Evolutionary conservation across 148 eudicot genomes (phyloP).

Genomic region (Nepenthes mirabilis): DNA sequence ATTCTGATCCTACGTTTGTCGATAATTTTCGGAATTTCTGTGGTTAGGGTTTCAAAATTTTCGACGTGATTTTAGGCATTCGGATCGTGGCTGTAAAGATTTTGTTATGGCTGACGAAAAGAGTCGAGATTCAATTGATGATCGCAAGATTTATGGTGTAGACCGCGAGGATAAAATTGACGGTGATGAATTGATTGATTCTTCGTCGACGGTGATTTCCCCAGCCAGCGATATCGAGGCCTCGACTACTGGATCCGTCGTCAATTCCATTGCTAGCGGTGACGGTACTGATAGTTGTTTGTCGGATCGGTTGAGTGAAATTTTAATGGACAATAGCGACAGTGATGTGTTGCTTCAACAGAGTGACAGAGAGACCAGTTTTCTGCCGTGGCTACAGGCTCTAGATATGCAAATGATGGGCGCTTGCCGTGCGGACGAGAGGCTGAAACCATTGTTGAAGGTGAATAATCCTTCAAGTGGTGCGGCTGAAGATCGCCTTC

Average conservation of each 20-base stretch:
- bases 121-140: slow-evolving; percentile 25
- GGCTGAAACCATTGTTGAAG: slow-evolving; percentile 80
- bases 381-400: slow-evolving; percentile 59
- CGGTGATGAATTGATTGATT: slow-evolving; percentile 6
- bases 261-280: slow-evolving; percentile 4
- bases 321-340: slow-evolving; percentile 33
- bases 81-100: not conserved
- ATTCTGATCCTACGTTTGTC: too few relatives aligned
- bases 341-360: slow-evolving; percentile 58
- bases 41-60: too few relatives aligned
- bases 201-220: slow-evolving; percentile 6
- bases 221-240: slow-evolving; percentile 4
- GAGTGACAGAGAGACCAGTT: slow-evolving; percentile 33
- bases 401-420: slow-evolving; percentile 80
- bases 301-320: slow-evolving; percentile 34
- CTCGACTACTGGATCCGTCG: slow-evolving; percentile 8
- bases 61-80: too few relatives aligned
- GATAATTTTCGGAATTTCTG: too few relatives aligned
- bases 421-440: slow-evolving; percentile 82
- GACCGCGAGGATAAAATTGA: slow-evolving; percentile 8
- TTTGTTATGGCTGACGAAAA: slow-evolving; percentile 28
- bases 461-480: slow-evolving; percentile 33
- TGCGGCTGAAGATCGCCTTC: slow-evolving; percentile 67
- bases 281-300: slow-evolving; percentile 18
- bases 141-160: slow-evolving; percentile 13